Conservation (phyloP, 2,329 filamentous ascomycete species). For the Aspergillus pseudotamarii region DNA sequence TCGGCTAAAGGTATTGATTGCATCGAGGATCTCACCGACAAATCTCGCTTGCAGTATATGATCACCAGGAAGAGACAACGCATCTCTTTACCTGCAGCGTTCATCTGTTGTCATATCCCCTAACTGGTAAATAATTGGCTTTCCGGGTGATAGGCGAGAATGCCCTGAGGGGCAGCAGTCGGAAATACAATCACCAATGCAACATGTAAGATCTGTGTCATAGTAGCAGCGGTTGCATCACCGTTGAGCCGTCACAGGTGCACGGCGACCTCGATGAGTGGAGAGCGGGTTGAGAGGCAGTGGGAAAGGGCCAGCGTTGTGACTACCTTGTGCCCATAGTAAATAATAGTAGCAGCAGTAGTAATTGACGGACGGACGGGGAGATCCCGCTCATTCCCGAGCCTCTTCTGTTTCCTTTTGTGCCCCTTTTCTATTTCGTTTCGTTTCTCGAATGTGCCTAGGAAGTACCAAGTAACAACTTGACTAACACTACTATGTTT, state of each 20-base stretch:
- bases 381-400: constrained; percentile 13
- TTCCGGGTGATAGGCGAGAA: neutral
- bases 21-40: neutral
- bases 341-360: neutral
- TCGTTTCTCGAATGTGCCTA: neutral
- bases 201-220: neutral
- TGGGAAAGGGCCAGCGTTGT: neutral
- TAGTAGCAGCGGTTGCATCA: neutral
- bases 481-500: neutral
- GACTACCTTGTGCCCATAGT: neutral
- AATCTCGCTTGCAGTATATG: neutral
- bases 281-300: neutral
- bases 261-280: constrained; percentile 3
- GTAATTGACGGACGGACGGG: constrained; percentile 6
- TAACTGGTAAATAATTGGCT: neutral
- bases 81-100: neutral
- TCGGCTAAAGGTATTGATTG: neutral
- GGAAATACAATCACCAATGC: constrained; percentile 4
- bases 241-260: constrained; percentile 8
- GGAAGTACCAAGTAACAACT: neutral
- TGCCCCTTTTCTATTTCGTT: neutral
- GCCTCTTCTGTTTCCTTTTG: neutral
- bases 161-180: neutral
- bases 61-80: neutral
- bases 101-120: constrained; percentile 1